Evolutionary conservation across 2,329 filamentous ascomycete genomes (phyloP).

Genomic region (Decorospora gaudefroyi): DNA sequence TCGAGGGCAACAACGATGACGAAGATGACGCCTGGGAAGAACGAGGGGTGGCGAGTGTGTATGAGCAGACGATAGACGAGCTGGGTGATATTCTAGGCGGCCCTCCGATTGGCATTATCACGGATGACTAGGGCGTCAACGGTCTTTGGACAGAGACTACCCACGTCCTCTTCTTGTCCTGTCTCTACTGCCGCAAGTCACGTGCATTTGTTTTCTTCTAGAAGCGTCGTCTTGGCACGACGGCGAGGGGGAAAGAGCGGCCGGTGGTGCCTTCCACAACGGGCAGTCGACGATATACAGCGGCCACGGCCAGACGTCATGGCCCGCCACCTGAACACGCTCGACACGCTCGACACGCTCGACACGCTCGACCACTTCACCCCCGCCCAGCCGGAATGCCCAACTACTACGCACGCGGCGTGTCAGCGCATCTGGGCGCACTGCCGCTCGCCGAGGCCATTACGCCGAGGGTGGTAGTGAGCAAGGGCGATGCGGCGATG

Average conservation of each 20-base stretch:
- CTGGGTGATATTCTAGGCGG: conserved; percentile 69
- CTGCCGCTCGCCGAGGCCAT: conserved; percentile 35
- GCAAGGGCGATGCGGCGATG: conserved; percentile 30
- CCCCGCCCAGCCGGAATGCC: conserved; percentile 31
- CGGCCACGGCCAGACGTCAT: no score
- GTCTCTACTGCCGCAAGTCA: no score
- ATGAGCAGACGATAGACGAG: conserved; percentile 77
- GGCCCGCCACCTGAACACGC: no score
- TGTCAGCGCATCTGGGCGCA: conserved; percentile 32
- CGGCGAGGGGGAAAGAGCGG: conserved; percentile 7
- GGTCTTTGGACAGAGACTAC: conserved; percentile 10
- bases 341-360: conserved; percentile 5
- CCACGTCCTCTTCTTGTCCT: background rate
- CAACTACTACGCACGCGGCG: conserved; percentile 35
- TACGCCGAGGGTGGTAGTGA: conserved; percentile 27
- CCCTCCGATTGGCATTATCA: conserved; percentile 54
- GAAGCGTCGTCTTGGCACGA: background rate
- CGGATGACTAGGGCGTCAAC: conserved; percentile 43
- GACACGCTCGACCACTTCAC: conserved; percentile 1
- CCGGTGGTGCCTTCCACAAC: conserved; percentile 17
- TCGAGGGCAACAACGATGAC: conserved; percentile 52
- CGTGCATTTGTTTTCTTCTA: no score
- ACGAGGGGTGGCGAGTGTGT: conserved; percentile 63
- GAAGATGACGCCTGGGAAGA: conserved; percentile 46
- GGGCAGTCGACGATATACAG: conserved; percentile 13